A percentile compares a stretch with the other conserved stretches of the same genome.
phyloP scores from a whole-genome alignment of 805 yeast species.

The Wickerhamiella dianesei region DNA sequence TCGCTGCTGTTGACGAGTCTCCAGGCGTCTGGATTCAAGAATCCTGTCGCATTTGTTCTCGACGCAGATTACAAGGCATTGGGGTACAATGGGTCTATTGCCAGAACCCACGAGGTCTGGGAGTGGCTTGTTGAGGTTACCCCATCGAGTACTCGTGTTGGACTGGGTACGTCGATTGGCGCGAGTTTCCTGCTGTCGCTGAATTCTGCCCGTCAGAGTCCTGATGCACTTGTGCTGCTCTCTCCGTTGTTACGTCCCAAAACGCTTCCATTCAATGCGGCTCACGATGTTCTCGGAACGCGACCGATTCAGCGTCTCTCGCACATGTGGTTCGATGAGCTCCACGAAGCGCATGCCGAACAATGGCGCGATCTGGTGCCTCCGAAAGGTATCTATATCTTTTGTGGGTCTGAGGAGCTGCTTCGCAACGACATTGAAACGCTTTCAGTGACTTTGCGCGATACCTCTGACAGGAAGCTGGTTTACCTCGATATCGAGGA shows the following conservation, averaged over 20 bases:
- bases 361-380: slow-evolving; percentile 35
- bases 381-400: slow-evolving; percentile 28
- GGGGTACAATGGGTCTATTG: slow-evolving; percentile 22
- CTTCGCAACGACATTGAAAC: slow-evolving; percentile 28
- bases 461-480: slow-evolving; percentile 17
- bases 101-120: slow-evolving; percentile 25
- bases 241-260: slow-evolving; percentile 23
- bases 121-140: slow-evolving; percentile 17
- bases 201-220: slow-evolving; percentile 28
- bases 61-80: slow-evolving; percentile 19
- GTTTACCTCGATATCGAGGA: slow-evolving; percentile 26
- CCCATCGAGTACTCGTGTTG: slow-evolving; percentile 23
- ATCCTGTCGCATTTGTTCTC: slow-evolving; percentile 34
- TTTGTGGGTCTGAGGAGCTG: slow-evolving; percentile 34
- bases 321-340: not conserved
- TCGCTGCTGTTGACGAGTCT: slow-evolving; percentile 31
- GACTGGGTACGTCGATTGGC: slow-evolving; percentile 39
- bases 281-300: not conserved
- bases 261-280: slow-evolving; percentile 1
- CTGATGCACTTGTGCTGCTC: slow-evolving; percentile 25
- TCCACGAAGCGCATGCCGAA: slow-evolving; percentile 13
- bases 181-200: slow-evolving; percentile 31
- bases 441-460: slow-evolving; percentile 21
- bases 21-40: slow-evolving; percentile 36
- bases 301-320: not conserved